Evolutionary conservation across 306 rosid genomes (phyloP).

Genomic region (Casuarina cunninghamiana): DNA sequence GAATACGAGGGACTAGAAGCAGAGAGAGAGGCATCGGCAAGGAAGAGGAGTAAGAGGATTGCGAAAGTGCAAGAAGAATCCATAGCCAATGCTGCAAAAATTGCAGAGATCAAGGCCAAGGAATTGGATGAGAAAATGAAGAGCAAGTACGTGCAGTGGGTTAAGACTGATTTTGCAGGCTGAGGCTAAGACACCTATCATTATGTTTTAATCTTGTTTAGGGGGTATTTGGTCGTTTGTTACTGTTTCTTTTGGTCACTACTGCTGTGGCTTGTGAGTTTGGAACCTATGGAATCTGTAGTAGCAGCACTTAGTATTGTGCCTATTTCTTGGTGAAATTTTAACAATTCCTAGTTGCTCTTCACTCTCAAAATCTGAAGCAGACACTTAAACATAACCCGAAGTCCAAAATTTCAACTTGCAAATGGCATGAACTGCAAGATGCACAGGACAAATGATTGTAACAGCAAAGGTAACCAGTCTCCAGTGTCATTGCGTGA

Average conservation of each 20-base stretch:
- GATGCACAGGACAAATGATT: no score
- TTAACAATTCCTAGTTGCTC: background rate
- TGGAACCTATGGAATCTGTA: background rate
- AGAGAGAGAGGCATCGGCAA: slow-evolving; percentile 51
- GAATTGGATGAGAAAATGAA: slow-evolving; percentile 60
- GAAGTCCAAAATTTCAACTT: no score
- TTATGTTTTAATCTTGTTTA: background rate
- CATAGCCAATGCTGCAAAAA: slow-evolving; percentile 40
- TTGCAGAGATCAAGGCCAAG: slow-evolving; percentile 44
- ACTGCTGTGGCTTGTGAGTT: slow-evolving; percentile 19
- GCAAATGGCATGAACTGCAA: no score
- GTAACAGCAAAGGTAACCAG: no score
- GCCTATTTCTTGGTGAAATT: background rate
- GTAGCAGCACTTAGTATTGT: background rate
- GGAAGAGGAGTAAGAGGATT: slow-evolving; percentile 53
- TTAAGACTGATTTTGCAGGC: slow-evolving; percentile 70
- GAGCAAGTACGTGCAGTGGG: slow-evolving; percentile 59
- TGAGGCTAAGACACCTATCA: background rate
- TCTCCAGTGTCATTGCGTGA: no score
- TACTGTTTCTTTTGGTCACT: slow-evolving; percentile 10
- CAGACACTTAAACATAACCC: no score
- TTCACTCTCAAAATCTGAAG: background rate
- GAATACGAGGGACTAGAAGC: slow-evolving; percentile 66
- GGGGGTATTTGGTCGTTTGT: background rate
- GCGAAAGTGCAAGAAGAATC: slow-evolving; percentile 70